phyloP scores from a whole-genome alignment of 768 basidiomycete genomes.

The Postia placenta region DNA sequence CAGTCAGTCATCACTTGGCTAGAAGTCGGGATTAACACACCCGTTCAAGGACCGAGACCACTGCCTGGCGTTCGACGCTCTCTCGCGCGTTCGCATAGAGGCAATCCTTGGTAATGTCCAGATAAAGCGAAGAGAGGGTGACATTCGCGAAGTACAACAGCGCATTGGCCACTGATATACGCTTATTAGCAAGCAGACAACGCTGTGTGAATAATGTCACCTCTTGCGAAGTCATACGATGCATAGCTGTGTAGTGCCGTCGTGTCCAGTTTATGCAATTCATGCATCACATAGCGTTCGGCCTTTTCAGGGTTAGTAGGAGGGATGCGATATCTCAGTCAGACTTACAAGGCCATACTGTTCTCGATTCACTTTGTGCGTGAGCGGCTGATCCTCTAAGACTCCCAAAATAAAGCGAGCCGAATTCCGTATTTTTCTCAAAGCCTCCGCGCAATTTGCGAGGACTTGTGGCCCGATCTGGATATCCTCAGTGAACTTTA shows the following conservation, averaged over 20 bases:
- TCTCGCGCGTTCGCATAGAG: slow-evolving; percentile 65
- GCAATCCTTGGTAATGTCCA: slow-evolving; percentile 86
- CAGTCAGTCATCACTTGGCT: not conserved
- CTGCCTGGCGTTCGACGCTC: slow-evolving; percentile 51
- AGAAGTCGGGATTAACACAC: slow-evolving; percentile 55
- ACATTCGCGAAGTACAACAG: slow-evolving; percentile 75
- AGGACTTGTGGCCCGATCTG: slow-evolving; percentile 77
- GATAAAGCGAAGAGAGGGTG: slow-evolving; percentile 86
- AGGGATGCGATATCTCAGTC: not conserved
- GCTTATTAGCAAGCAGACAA: not conserved
- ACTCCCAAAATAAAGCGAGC: slow-evolving; percentile 85
- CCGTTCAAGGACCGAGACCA: slow-evolving; percentile 66
- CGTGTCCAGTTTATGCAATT: slow-evolving; percentile 68
- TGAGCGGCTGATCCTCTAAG: slow-evolving; percentile 35
- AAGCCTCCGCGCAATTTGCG: slow-evolving; percentile 63
- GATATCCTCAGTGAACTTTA: slow-evolving; percentile 87
- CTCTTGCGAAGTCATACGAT: slow-evolving; percentile 76
- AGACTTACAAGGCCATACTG: slow-evolving; percentile 61
- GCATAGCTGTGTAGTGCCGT: slow-evolving; percentile 63
- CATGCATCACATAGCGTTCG: slow-evolving; percentile 84
- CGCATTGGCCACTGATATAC: slow-evolving; percentile 55
- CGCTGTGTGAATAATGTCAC: slow-evolving; percentile 30
- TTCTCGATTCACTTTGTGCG: slow-evolving; percentile 34
- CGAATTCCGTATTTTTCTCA: slow-evolving; percentile 83
- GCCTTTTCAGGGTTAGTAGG: slow-evolving; percentile 38